phyloP scores from a whole-genome alignment of 1,139 yeast genomes.

The Suhomyces coccinellae region DNA sequence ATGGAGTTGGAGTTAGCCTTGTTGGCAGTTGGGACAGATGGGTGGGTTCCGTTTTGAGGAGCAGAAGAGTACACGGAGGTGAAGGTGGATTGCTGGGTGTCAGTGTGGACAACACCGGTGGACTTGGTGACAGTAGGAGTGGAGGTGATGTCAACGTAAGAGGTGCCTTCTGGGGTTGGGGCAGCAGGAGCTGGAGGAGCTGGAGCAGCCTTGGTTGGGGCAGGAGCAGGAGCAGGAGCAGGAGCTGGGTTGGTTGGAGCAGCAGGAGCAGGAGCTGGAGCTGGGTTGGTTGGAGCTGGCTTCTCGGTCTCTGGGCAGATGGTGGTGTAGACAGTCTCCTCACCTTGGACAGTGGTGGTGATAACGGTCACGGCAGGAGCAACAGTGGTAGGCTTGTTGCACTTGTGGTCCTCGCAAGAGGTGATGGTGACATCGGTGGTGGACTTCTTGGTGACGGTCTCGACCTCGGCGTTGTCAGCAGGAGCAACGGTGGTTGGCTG shows the following conservation, averaged over 20 bases:
- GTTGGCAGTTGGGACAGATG: conserved; percentile 25
- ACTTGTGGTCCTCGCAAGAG: conserved; percentile 40
- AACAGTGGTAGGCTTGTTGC: conserved; percentile 23
- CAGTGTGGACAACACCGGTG: conserved; percentile 38
- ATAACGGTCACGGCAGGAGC: conserved; percentile 29
- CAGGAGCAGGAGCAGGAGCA: conserved; percentile 11
- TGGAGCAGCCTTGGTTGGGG: conserved; percentile 15
- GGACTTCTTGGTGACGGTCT: conserved; percentile 35
- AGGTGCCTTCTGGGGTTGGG: conserved; percentile 12
- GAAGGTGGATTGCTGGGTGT: conserved; percentile 35
- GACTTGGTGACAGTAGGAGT: conserved; percentile 40
- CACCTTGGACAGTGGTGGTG: conserved; percentile 47
- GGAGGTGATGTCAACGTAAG: conserved; percentile 24
- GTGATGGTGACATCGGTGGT: conserved; percentile 46
- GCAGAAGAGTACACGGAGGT: conserved; percentile 25
- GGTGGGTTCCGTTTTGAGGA: conserved; percentile 18
- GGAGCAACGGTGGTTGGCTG: conserved; percentile 21
- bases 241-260: conserved; percentile 14
- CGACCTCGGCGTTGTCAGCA: conserved; percentile 21
- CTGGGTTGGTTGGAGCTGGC: conserved; percentile 7
- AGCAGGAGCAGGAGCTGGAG: conserved; percentile 11
- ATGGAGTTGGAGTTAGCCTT: conserved; percentile 28
- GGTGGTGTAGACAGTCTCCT: conserved; percentile 49
- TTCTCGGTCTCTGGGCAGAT: conserved; percentile 42
- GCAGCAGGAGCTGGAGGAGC: conserved; percentile 7